phyloP scores from a whole-genome alignment of 768 basidiomycete species.

The Coprinellus micaceus region DNA sequence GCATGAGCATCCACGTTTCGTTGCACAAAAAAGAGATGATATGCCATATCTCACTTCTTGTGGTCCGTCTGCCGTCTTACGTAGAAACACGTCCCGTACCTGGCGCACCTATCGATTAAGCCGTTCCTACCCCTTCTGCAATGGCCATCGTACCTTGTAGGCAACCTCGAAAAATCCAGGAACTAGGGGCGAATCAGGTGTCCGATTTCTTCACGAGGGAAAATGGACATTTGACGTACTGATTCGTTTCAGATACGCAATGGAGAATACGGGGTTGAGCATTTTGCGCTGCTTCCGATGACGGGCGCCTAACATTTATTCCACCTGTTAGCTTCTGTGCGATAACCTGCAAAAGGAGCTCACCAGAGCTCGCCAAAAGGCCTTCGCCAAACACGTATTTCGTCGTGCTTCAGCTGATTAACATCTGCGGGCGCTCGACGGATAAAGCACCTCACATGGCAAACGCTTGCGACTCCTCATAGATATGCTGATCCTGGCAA shows the following conservation, averaged over 20 bases:
- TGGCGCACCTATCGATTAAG: constrained; percentile 7
- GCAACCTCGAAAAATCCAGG: constrained; percentile 31
- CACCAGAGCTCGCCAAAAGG: constrained; percentile 26
- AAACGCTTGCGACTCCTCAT: constrained; percentile 12
- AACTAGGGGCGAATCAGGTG: constrained; percentile 15
- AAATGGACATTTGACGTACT: constrained; percentile 29
- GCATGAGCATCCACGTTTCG: background rate
- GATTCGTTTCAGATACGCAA: constrained; percentile 35
- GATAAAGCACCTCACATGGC: background rate
- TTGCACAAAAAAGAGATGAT: too few species aligned
- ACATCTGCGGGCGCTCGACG: background rate
- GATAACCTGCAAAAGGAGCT: background rate
- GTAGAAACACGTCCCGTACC: constrained; percentile 23
- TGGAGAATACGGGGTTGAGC: constrained; percentile 42
- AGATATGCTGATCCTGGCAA: constrained; percentile 27
- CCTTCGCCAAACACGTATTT: constrained; percentile 24
- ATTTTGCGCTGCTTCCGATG: constrained; percentile 41
- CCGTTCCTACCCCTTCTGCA: too few species aligned
- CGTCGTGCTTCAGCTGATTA: constrained; percentile 8
- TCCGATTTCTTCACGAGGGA: background rate
- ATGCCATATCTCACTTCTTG: too few species aligned
- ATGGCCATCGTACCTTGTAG: constrained; percentile 18
- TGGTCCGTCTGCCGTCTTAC: constrained; percentile 25
- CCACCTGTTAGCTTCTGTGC: background rate
- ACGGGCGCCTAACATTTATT: constrained; percentile 29